These are phyloP conservation scores for Graphilbum fragrans DNA, from an alignment of 2,329 filamentous ascomycete species.

Conservation along the genomic window DNA sequence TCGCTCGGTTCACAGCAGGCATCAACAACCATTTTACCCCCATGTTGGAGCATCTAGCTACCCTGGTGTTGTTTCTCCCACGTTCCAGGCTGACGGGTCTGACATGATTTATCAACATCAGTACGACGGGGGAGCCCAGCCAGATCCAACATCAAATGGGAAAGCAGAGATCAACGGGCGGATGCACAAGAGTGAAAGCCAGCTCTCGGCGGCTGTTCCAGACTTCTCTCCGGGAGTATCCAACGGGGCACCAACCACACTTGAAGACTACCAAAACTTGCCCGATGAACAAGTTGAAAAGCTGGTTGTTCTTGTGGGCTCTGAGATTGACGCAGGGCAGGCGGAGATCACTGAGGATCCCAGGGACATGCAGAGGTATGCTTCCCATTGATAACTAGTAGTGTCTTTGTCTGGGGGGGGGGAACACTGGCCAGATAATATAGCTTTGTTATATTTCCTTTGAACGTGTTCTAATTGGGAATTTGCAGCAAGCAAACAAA, in stretches of 20 bases:
- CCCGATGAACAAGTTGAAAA: conserved; percentile 19
- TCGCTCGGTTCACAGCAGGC: conserved; percentile 19
- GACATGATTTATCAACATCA: conserved; percentile 16
- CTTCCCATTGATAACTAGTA: neutral
- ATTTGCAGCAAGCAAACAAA: neutral
- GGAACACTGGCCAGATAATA: neutral
- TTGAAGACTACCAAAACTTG: conserved; percentile 20
- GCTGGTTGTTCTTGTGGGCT: conserved; percentile 14
- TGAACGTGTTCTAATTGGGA: neutral
- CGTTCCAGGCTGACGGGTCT: conserved; percentile 15
- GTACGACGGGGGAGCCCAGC: conserved; percentile 10
- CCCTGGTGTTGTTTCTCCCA: conserved; percentile 9
- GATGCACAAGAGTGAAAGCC: conserved; percentile 28
- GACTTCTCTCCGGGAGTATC: conserved; percentile 39
- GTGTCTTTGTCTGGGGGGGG: neutral
- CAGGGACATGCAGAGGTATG: conserved; percentile 1
- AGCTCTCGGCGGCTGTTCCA: conserved; percentile 50
- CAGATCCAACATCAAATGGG: conserved; percentile 12
- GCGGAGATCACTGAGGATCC: conserved; percentile 7
- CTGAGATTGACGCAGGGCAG: conserved; percentile 7
- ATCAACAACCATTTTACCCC: conserved; percentile 10
- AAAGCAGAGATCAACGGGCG: conserved; percentile 25
- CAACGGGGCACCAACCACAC: conserved; percentile 11
- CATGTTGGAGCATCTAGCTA: conserved; percentile 18
- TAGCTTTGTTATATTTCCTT: neutral